A percentile compares a stretch with the other conserved stretches of the same genome.
Evolutionary conservation across 1,284 basidiomycete genomes (phyloP).

Genomic region (Sporisorium iseilematis-ciliati): DNA sequence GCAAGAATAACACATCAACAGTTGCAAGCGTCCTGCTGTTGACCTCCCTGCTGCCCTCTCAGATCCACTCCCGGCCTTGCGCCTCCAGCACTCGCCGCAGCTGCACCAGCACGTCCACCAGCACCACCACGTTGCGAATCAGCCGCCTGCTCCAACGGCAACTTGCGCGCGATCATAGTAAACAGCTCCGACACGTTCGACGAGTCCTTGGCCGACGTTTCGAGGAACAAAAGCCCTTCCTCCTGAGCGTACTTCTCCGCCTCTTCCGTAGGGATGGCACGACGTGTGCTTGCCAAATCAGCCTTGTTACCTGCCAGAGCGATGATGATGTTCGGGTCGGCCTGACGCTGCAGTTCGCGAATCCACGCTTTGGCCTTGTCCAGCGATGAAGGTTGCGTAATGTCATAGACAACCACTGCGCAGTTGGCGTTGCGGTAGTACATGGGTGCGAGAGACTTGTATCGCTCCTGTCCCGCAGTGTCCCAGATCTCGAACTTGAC

Average conservation of each 20-base stretch:
- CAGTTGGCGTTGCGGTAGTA: conserved; percentile 70
- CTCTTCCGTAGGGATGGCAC: conserved; percentile 62
- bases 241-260: conserved; percentile 94
- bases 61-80: conserved; percentile 55
- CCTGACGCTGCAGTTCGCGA: conserved; percentile 93
- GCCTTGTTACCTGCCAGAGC: conserved; percentile 95
- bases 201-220: conserved; percentile 94
- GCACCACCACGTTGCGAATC: conserved; percentile 41
- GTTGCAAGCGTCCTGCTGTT: conserved; percentile 56
- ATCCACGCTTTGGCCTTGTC: conserved; percentile 98
- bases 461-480: conserved; percentile 91
- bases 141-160: conserved; percentile 63
- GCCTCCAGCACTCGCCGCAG: conserved; percentile 25
- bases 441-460: conserved; percentile 71
- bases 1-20: conserved; percentile 32
- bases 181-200: conserved; percentile 84
- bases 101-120: conserved; percentile 40
- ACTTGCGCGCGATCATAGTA: conserved; percentile 64
- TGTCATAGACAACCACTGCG: conserved; percentile 68
- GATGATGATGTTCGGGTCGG: conserved; percentile 85
- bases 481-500: conserved; percentile 97
- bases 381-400: conserved; percentile 74
- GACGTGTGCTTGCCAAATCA: conserved; percentile 78
- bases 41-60: conserved; percentile 45
- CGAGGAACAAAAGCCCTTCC: conserved; percentile 93